Percentiles rank a stretch among this genome's conserved stretches.
phyloP scores from a whole-genome alignment of 2,329 filamentous ascomycete species.

The Colletotrichum sp. region DNA sequence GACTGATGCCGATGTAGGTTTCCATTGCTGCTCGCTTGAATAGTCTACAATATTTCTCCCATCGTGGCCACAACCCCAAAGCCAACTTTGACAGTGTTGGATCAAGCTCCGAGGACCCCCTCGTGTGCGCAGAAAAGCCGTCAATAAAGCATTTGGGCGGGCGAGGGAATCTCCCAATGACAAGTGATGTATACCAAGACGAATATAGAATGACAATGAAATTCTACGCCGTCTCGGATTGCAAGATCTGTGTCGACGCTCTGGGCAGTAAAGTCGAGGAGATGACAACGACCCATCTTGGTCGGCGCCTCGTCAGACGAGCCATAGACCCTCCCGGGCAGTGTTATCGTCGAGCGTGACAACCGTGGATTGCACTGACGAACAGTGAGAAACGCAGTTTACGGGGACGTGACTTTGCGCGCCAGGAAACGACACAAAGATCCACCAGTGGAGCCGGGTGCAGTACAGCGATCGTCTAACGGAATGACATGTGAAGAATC shows the following conservation, averaged over 20 bases:
- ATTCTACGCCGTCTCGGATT: neutral
- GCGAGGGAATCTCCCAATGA: neutral
- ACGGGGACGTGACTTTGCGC: neutral
- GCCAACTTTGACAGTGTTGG: neutral
- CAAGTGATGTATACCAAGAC: neutral
- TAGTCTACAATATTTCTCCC: neutral
- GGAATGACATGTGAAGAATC: neutral
- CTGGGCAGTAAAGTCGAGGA: neutral
- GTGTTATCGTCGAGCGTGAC: neutral
- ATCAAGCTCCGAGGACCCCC: neutral
- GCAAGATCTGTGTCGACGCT: neutral
- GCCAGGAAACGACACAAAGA: neutral
- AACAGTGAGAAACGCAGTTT: neutral
- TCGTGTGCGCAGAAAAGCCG: neutral
- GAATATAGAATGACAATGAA: neutral
- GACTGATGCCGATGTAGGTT: neutral
- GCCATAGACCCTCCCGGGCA: neutral
- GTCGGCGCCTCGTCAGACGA: neutral
- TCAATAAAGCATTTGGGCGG: neutral
- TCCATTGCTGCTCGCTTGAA: neutral
- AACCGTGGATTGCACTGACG: neutral
- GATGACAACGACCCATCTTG: neutral
- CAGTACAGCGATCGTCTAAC: neutral
- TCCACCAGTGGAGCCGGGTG: neutral
- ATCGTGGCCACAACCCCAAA: neutral